A percentile compares a stretch with the other conserved stretches of the same genome.
These are phyloP conservation scores for Erysimum cheiri DNA, from an alignment of 441 rosid genomes.

Conservation along the genomic window DNA sequence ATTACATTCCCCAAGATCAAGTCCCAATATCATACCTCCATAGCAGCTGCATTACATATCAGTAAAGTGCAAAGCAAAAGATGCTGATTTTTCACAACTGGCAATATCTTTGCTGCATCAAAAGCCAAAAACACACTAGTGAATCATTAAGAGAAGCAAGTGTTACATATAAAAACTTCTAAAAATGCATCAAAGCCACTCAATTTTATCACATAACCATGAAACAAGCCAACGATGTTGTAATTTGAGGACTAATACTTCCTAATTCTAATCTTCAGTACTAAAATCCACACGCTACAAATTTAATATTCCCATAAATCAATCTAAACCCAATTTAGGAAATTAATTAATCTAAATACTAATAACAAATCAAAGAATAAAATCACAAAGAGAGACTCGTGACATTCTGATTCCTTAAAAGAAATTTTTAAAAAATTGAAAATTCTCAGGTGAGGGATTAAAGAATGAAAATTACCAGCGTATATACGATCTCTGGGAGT, in stretches of 20 bases:
- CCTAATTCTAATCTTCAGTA: neutral
- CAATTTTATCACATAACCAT: constrained; percentile 31
- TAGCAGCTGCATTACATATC: constrained; percentile 72
- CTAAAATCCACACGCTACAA: neutral
- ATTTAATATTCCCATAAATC: neutral
- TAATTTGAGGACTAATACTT: neutral
- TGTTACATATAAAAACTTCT: too few relatives aligned
- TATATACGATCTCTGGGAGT: constrained; percentile 70
- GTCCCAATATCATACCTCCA: constrained; percentile 57
- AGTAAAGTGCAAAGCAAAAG: constrained; percentile 64
- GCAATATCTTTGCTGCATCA: constrained; percentile 65
- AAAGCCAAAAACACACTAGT: constrained; percentile 51
- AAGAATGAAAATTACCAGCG: constrained; percentile 55
- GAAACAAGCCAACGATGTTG: neutral
- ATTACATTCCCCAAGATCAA: neutral
- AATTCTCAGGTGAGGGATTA: too few relatives aligned
- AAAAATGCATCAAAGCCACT: constrained; percentile 1
- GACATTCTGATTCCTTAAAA: neutral
- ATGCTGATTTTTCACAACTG: constrained; percentile 68
- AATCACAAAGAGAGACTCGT: constrained; percentile 6
- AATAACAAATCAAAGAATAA: neutral
- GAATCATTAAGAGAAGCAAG: constrained; percentile 45
- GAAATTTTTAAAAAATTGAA: neutral
- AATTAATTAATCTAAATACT: neutral
- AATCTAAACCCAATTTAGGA: constrained; percentile 5